Percentiles rank a stretch among this genome's conserved stretches.
Conservation (phyloP, 306 rosid species). For the Prosopis cineraria region DNA sequence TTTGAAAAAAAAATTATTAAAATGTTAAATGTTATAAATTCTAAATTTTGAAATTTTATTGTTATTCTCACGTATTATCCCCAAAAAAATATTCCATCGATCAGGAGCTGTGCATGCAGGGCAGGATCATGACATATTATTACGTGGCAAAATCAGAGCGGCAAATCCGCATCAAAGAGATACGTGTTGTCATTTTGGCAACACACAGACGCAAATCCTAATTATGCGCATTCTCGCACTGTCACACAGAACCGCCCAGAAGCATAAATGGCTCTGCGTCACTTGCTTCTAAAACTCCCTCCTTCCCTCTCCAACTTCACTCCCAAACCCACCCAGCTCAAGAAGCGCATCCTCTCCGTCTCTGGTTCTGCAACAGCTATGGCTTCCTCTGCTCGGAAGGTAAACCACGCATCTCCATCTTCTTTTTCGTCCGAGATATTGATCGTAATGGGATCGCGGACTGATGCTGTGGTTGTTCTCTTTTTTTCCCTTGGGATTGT, state of each 20-base stretch:
- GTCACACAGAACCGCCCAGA: background rate
- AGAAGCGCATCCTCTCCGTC: slow-evolving; percentile 38
- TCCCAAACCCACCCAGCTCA: slow-evolving; percentile 21
- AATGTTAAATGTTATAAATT: too few relatives aligned
- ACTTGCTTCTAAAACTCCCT: slow-evolving; percentile 25
- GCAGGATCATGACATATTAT: too few relatives aligned
- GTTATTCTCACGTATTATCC: too few relatives aligned
- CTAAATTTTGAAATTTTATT: too few relatives aligned
- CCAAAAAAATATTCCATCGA: too few relatives aligned
- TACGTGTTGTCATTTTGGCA: slow-evolving; percentile 11
- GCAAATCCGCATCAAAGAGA: background rate
- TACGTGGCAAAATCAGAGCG: slow-evolving; percentile 1
- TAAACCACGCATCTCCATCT: slow-evolving; percentile 21
- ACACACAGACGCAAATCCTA: background rate
- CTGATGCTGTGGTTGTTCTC: background rate
- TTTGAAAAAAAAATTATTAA: too few relatives aligned
- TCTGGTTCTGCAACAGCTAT: slow-evolving; percentile 34
- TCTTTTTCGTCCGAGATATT: background rate
- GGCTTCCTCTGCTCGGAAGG: slow-evolving; percentile 44
- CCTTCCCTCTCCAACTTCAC: slow-evolving; percentile 29
- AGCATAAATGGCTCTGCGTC: slow-evolving; percentile 50
- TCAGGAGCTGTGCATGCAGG: too few relatives aligned
- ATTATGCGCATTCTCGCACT: background rate
- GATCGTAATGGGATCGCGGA: background rate
- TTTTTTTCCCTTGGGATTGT: background rate